phyloP scores from a whole-genome alignment of 495 filamentous ascomycete species.

The Hyaloscypha variabilis region DNA sequence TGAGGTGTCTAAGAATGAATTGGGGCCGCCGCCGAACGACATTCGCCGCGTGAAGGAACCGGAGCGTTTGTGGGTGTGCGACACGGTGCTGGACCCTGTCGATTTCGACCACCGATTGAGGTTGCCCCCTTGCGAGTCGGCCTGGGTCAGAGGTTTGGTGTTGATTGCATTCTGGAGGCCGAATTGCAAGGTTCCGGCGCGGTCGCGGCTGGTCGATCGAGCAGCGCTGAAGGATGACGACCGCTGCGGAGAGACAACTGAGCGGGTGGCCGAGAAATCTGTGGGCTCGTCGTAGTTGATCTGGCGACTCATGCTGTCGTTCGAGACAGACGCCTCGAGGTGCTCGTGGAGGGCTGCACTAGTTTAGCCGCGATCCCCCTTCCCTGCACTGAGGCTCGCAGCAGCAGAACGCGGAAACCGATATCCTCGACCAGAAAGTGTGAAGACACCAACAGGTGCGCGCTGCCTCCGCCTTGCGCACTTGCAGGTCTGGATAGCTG shows the following conservation, averaged over 20 bases:
- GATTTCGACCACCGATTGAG: conserved; percentile 81
- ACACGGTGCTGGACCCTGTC: conserved; percentile 68
- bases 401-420: not conserved
- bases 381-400: conserved; percentile 6
- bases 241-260: conserved; percentile 3
- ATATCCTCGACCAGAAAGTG: not conserved
- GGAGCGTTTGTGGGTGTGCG: conserved; percentile 48
- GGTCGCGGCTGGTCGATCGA: conserved; percentile 20
- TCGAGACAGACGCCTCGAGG: conserved; percentile 14
- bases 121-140: conserved; percentile 20
- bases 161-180: conserved; percentile 17
- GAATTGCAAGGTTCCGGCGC: conserved; percentile 8
- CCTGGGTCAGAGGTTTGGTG: conserved; percentile 15
- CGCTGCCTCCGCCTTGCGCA: not conserved
- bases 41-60: conserved; percentile 59
- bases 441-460: not conserved
- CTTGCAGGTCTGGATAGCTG: not conserved
- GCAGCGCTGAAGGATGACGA: conserved; percentile 12
- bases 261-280: conserved; percentile 4
- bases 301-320: conserved; percentile 15
- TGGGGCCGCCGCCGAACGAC: conserved; percentile 40
- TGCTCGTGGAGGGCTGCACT: conserved; percentile 1
- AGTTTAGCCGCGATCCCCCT: conserved; percentile 8
- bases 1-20: conserved; percentile 36
- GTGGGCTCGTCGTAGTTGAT: conserved; percentile 17